Base-by-base conservation (phyloP, 176 grass and related monocot species). In the Musa itinerans region DNA sequence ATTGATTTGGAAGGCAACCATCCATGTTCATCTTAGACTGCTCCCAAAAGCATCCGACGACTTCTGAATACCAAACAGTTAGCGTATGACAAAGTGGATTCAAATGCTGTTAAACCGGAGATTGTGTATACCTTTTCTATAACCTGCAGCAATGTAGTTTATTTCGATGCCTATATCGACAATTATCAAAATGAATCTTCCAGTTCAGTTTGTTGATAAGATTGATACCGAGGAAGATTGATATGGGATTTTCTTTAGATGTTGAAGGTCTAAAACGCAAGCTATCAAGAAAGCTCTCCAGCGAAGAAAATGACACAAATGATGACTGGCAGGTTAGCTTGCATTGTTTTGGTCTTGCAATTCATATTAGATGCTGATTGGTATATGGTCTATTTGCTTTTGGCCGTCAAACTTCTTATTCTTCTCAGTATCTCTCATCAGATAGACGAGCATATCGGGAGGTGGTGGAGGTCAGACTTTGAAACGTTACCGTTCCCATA, bases 401-500 rank as follows among this genome's bases (percentile, higher is more conserved):
- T 3, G 12, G 63, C 7, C 1, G 21, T 26, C 23, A 65, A 12
- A 65, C 12, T 26, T 25, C 2, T 24, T 65, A 26, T 65, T 10
- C 22, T 26, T 26, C 14, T 10, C 61, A 27, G 20, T 61, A 24
- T 10, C 2, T 62, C 4, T 62, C 34, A 43, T 43, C 34, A 92
- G 86, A 52, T 89, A 24, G 90, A 69, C 0, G 79, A 85, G 34
- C 78, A 84, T 65, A 58, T 89, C 1, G 90, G 84, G 0, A 79
- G 87, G 82, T 87, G 84, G 90, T 85, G 87, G 87, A 85, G 74
- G 56, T 83, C 82, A 1, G 84, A 87, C 34, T 92, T 92, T 61
- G 79, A 81, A 64, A 78, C 82, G 15, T 8, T 68, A 10, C 86
- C 79, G 10, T 70, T 87, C 65, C 90, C 89, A 2, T 92, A 92